Base-by-base conservation (phyloP, 768 basidiomycete species). In the Suillus subluteus region DNA sequence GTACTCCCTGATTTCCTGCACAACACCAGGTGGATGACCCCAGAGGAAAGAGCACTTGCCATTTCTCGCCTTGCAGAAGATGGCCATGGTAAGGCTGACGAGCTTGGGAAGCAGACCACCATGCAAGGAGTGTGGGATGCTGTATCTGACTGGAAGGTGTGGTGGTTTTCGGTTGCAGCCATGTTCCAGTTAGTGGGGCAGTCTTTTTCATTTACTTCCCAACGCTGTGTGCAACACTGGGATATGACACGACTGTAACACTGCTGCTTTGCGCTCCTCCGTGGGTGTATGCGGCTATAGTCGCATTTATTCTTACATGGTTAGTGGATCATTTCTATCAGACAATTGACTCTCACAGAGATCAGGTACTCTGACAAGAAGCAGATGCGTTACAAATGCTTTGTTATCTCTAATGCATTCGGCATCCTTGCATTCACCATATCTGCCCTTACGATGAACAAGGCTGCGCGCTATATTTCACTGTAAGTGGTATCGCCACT, bases 121-220 rank as follows among this genome's bases (percentile, higher is more conserved):
- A 78, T 13, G 76, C 75, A 78, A 41, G 90, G 89, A 13, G 74
- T 93, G 9, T 63, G 74, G 16, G 73, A 88, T 71, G 88, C 91
- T 15, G 37, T 92, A 62, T 81, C 80, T 32, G 92, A 95, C 73
- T 88, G 88, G 89, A 91, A 88, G 76, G 88, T 95, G 41, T 95
- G 92, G 89, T 91, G 86, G 85, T 80, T 96, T 59, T 83, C 90
- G 18, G 66, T 91, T 40, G 83, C 88, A 2, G 73, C 91, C 15
- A 52, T 52, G 23, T 26, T 26, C 23, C 50, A 52, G 50, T 3
- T 26, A 7, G 1, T 15, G n/a, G 50, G 6, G 23, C 26, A 16
- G 23, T 26, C 48, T 50, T 23, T 23, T 6, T 6, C n/a, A 4
- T 0, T 50, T 50, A 50, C 48, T 50, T 50, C 48, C 48, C n/a